These are phyloP conservation scores for Lactifluus piperatus DNA, from an alignment of 768 basidiomycete species.

Conservation along the genomic window DNA sequence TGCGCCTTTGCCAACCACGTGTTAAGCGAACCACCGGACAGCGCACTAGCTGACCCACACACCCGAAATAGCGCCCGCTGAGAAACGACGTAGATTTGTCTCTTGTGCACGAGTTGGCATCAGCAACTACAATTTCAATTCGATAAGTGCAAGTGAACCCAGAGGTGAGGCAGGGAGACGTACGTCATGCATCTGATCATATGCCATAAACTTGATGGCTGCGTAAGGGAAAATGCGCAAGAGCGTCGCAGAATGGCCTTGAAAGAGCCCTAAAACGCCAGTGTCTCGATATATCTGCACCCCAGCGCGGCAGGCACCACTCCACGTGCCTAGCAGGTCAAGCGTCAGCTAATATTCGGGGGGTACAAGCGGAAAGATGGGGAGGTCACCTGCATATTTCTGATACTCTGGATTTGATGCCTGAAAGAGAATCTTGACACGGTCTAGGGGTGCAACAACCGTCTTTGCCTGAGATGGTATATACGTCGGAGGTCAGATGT, in stretches of 20 bases:
- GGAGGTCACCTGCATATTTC: constrained; percentile 72
- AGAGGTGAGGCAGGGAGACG: constrained; percentile 21
- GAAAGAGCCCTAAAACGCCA: constrained; percentile 77
- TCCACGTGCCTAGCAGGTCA: constrained; percentile 64
- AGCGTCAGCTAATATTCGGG: not conserved
- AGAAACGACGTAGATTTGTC: constrained; percentile 70
- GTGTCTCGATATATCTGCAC: constrained; percentile 55
- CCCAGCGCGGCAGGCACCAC: constrained; percentile 73
- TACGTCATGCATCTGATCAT: constrained; percentile 80
- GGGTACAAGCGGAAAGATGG: not conserved
- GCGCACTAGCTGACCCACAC: constrained; percentile 18
- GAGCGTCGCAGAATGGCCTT: constrained; percentile 94
- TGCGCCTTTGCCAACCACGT: constrained; percentile 46
- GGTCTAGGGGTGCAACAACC: constrained; percentile 88
- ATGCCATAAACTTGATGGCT: constrained; percentile 94
- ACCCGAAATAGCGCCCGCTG: constrained; percentile 88
- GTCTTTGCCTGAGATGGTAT: constrained; percentile 67
- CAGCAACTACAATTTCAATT: constrained; percentile 43
- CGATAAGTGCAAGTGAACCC: not conserved
- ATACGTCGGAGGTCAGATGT: constrained; percentile 10
- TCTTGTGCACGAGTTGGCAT: constrained; percentile 79
- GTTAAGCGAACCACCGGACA: not conserved
- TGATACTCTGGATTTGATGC: constrained; percentile 92
- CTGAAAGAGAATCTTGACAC: constrained; percentile 98
- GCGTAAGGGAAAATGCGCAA: constrained; percentile 95